A percentile compares a stretch with the other conserved stretches of the same genome.
phyloP scores from a whole-genome alignment of 2,329 filamentous ascomycete species.

The Aspergillus luchuensis region DNA sequence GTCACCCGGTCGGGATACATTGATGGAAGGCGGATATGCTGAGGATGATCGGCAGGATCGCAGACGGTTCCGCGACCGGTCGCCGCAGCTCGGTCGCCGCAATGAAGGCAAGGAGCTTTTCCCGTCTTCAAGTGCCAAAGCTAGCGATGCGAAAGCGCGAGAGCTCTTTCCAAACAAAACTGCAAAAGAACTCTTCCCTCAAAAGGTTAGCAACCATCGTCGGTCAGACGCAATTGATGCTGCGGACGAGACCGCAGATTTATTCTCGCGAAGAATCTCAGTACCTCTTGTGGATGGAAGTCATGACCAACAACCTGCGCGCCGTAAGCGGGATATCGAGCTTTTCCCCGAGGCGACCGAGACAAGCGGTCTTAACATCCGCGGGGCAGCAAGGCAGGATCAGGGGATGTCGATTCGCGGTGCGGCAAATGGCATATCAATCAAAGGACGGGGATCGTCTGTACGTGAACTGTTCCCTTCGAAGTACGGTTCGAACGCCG shows the following conservation, averaged over 20 bases:
- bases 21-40: slow-evolving; percentile 43
- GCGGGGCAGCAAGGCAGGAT: slow-evolving; percentile 55
- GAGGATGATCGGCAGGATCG: slow-evolving; percentile 39
- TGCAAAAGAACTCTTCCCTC: slow-evolving; percentile 60
- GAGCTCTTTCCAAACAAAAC: slow-evolving; percentile 52
- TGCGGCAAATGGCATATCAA: slow-evolving; percentile 58
- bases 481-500: slow-evolving; percentile 59
- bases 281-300: slow-evolving; percentile 53
- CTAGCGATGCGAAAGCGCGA: slow-evolving; percentile 42
- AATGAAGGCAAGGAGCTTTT: slow-evolving; percentile 63
- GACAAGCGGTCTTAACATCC: slow-evolving; percentile 58
- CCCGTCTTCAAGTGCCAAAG: slow-evolving; percentile 37
- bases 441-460: slow-evolving; percentile 69
- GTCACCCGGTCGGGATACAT: slow-evolving; percentile 58
- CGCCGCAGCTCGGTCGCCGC: slow-evolving; percentile 37
- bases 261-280: slow-evolving; percentile 53
- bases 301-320: slow-evolving; percentile 26
- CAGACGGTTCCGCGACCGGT: slow-evolving; percentile 47
- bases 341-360: slow-evolving; percentile 42
- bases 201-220: slow-evolving; percentile 49
- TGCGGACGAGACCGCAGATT: slow-evolving; percentile 56
- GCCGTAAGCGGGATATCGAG: slow-evolving; percentile 38
- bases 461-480: slow-evolving; percentile 70
- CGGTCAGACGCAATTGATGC: slow-evolving; percentile 56
- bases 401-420: slow-evolving; percentile 43